Evolutionary conservation across 306 rosid species (phyloP), one percentile per base, ranked within the genome.

Genomic region (Lithocarpus polystachyus): DNA sequence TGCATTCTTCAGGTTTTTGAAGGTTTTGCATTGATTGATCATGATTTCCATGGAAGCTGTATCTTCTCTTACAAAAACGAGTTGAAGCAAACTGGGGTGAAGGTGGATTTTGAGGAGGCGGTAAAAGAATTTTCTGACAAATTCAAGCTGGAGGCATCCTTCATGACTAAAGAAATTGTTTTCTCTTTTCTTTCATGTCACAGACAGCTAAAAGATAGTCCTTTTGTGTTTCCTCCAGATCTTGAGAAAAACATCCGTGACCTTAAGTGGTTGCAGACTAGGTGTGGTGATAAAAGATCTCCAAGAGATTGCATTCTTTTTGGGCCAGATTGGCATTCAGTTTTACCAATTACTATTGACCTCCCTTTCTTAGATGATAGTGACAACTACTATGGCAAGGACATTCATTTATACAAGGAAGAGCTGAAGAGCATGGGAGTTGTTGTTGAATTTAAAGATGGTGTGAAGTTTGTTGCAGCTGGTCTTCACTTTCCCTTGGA

Each of bases 331-430:
- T 93, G 98, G 98, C 73, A 85, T 79, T 80, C 87, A 5, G 72
- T 93, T 57, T 84, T 87, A 56, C 83, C 78, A 5, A 89, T 93
- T 56, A 33, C 92, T 20, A 23, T 56, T 37, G 45, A 37, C 73
- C 93, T 93, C 61, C 98, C 97, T 74, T 91, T 93, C 84, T 77
- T 93, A 55, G 88, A 89, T 75, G 92, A 89, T 59, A 78, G 81
- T 51, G 83, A 84, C 22, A 80, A 77, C 5, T 74, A 43, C 23
- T 86, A 90, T 64, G 97, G 88, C 17, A 53, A 72, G 64, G 81
- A 8, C 52, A 86, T 93, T 64, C 83, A 80, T 52, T 82, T 82
- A 68, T 88, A 77, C 70, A 82, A 77, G 83, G 19, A 80, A 57
- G 98, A 89, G 87, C 82, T 91, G 80, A 87, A 88, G 82, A 80